These are phyloP conservation scores for Calocera cornea DNA, from an alignment of 768 basidiomycete species.

Conservation along the genomic window DNA sequence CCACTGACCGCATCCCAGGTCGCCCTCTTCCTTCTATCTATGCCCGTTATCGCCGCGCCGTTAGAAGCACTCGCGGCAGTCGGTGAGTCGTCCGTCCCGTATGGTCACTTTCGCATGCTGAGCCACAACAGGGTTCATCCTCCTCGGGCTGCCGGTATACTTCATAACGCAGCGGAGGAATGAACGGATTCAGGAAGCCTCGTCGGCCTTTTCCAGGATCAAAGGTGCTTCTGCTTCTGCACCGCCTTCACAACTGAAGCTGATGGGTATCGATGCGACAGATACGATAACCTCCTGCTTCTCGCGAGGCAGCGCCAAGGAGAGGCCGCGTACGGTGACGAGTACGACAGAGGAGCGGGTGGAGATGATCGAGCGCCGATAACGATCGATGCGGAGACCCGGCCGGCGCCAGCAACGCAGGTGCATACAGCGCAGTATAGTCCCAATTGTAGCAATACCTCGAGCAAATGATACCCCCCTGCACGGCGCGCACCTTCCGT, in stretches of 20 bases:
- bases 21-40: constrained; percentile 76
- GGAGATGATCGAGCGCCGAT: constrained; percentile 41
- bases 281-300: constrained; percentile 34
- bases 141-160: constrained; percentile 68
- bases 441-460: not conserved
- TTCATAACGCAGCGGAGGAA: constrained; percentile 43
- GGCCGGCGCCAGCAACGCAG: not conserved
- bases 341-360: constrained; percentile 60
- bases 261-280: constrained; percentile 16
- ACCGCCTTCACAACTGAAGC: not conserved
- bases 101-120: not conserved
- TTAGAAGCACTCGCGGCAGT: constrained; percentile 75
- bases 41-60: constrained; percentile 91
- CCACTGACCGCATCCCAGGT: constrained; percentile 36
- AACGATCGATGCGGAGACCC: not conserved
- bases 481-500: not conserved
- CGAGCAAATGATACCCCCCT: not conserved
- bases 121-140: constrained; percentile 47
- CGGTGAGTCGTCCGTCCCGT: constrained; percentile 35
- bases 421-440: not conserved
- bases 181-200: constrained; percentile 7
- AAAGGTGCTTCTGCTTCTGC: not conserved
- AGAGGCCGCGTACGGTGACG: constrained; percentile 56
- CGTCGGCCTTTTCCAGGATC: not conserved
- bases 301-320: constrained; percentile 34